A percentile compares a stretch with the other conserved stretches of the same genome.
These are phyloP conservation scores for Podospora appendiculata DNA, from an alignment of 495 filamentous ascomycete genomes.

Conservation along the genomic window DNA sequence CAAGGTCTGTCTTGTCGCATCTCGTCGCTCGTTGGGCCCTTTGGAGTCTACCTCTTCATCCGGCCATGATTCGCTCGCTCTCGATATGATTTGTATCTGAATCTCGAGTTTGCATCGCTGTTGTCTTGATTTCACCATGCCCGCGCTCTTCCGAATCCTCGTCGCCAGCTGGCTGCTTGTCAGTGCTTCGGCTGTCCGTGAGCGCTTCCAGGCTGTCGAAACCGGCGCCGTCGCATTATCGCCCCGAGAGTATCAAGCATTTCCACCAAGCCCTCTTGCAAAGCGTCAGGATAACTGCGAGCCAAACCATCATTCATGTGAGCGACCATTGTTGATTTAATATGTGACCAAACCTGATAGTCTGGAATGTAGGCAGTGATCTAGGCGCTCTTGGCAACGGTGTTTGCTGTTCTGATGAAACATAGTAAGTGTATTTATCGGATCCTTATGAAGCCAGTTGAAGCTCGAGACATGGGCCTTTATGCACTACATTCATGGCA, in stretches of 20 bases:
- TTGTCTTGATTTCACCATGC: neutral
- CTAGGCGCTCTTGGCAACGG: conserved; percentile 8
- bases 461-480: too few species aligned
- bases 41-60: neutral
- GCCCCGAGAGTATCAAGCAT: conserved; percentile 8
- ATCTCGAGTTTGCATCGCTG: neutral
- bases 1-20: neutral
- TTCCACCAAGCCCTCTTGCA: conserved; percentile 4
- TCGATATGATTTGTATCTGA: neutral
- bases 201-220: conserved; percentile 10
- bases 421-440: conserved; percentile 8
- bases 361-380: conserved; percentile 3
- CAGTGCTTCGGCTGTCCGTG: neutral
- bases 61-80: neutral
- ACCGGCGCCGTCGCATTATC: conserved; percentile 8
- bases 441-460: neutral
- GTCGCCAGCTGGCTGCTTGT: neutral
- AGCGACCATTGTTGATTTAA: neutral
- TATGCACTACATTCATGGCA: too few species aligned
- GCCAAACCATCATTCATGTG: conserved; percentile 9
- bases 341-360: neutral
- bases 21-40: neutral
- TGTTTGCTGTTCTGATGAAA: conserved; percentile 7
- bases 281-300: conserved; percentile 8
- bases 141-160: neutral